Evolutionary conservation across 129 eudicot genomes (phyloP), one percentile per base, ranked within the genome.

Genomic region (Escallonia herrerae): DNA sequence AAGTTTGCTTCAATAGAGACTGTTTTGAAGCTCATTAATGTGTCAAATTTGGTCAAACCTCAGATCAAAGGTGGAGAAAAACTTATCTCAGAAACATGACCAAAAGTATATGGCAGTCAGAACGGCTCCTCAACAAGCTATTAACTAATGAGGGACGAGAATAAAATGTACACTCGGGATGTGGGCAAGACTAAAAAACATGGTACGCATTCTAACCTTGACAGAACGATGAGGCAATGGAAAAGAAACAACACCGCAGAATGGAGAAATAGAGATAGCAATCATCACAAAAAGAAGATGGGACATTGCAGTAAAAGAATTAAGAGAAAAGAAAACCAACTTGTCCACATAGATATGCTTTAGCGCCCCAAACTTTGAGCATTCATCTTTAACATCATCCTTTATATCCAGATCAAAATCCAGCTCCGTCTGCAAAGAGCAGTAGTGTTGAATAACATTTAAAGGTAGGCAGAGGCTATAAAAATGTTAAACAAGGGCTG

Each of bases 391-490:
- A 10, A 86, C 95, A 60, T 90, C 97, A 38, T 90, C 97, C 74
- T 76, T 83, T 38, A 90, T 90, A 75, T 86, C 97, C 59, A 79
- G 64, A 83, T 90, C 97, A 72, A 90, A 90, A 67, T 86, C 95
- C 33, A 88, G 90, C 65, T 90, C 97, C 2, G 81, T 73, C 97
- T 90, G 74, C 63, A 74, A 71, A 46, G 22, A 71, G 58, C 3
- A 61, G 12, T 3, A 3, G 4, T 3, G 15, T 77, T 39, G 48
- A 40, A 61, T 43, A 50, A 8, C 15, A 12, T 59, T 22, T 22
- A 1, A 22, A 22, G 33, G 33, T 8, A 47, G 38, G 40, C 60
- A 49, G 48, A 69, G 45, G 70, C 61, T 61, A 55, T 4, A 44
- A 67, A 49, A 40, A 40, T 7, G 41, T 33, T 40, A 56, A 2